Conservation (phyloP, 306 rosid species). For the Calophaca sinica region DNA sequence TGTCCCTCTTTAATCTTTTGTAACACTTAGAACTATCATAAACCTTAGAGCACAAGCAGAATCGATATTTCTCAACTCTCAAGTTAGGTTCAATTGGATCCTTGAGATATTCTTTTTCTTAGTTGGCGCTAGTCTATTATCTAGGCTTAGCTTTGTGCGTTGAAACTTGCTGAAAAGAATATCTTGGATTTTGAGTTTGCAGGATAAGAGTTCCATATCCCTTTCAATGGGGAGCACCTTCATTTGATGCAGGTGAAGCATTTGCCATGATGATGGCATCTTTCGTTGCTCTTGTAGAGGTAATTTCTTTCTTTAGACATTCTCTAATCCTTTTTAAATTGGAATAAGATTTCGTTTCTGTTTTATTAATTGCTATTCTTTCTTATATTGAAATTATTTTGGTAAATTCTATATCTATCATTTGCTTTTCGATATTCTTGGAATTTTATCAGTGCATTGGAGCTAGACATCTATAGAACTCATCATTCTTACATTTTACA, state of each 20-base stretch:
- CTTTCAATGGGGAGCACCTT: constrained; percentile 99
- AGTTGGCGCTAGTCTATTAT: neutral
- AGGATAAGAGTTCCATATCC: constrained; percentile 99
- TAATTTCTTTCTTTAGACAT: constrained; percentile 48
- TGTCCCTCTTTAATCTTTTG: constrained; percentile 25
- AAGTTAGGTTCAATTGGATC: constrained; percentile 24
- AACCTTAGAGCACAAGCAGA: neutral
- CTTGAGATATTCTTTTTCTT: constrained; percentile 26
- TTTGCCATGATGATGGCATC: constrained; percentile 99
- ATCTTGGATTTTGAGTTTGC: constrained; percentile 54
- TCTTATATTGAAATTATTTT: neutral
- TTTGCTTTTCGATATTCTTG: constrained; percentile 8
- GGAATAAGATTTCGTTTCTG: constrained; percentile 13
- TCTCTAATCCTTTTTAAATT: constrained; percentile 19
- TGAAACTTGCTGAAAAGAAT: constrained; percentile 33
- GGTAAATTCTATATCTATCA: constrained; percentile 4
- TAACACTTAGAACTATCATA: constrained; percentile 9
- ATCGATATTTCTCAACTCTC: constrained; percentile 34
- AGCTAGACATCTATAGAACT: constrained; percentile 11
- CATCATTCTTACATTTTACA: constrained; percentile 3
- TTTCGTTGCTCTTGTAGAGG: constrained; percentile 96
- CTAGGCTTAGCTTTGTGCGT: constrained; percentile 38
- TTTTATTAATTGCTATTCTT: constrained; percentile 39
- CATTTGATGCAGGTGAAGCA: constrained; percentile 99
- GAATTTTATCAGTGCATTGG: constrained; percentile 13